Conservation (phyloP, 1,139 yeast genomes). For the Zygosaccharomyces pseudobailii region DNA sequence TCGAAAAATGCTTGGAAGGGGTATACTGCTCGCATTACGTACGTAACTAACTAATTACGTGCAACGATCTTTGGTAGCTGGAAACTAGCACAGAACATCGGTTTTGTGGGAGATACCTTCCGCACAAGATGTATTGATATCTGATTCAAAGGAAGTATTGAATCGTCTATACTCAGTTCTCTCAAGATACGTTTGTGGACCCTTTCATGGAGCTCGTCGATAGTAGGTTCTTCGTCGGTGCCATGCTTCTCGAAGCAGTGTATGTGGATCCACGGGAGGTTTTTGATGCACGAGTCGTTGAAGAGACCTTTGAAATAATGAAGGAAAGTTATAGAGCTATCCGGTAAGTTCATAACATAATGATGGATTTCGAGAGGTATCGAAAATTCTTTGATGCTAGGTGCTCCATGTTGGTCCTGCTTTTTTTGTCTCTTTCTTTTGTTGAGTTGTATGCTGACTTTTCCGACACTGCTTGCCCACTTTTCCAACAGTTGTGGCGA, state of each 20-base stretch:
- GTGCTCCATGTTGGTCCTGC: constrained; percentile 28
- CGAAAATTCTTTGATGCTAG: constrained; percentile 30
- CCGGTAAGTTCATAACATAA: constrained; percentile 95
- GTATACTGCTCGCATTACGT: neutral
- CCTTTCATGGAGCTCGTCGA: constrained; percentile 58
- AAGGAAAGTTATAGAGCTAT: constrained; percentile 81
- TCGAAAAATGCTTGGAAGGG: no score
- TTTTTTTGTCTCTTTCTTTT: constrained; percentile 24
- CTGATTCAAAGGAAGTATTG: constrained; percentile 43
- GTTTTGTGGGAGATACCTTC: constrained; percentile 93
- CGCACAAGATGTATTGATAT: constrained; percentile 77
- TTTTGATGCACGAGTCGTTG: constrained; percentile 41
- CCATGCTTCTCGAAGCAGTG: constrained; percentile 90
- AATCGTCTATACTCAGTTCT: constrained; percentile 40
- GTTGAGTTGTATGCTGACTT: constrained; percentile 30
- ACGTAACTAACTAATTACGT: constrained; percentile 31
- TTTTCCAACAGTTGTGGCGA: constrained; percentile 49
- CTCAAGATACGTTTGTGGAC: constrained; percentile 56
- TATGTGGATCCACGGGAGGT: constrained; percentile 73
- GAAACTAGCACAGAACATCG: constrained; percentile 89
- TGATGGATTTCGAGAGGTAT: constrained; percentile 65
- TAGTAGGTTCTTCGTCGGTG: constrained; percentile 63
- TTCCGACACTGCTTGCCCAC: constrained; percentile 27
- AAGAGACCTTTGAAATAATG: constrained; percentile 70
- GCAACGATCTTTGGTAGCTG: constrained; percentile 76